Evolutionary conservation across 176 grass and related monocot genomes (phyloP).

Genomic region (Tillandsia leiboldiana): DNA sequence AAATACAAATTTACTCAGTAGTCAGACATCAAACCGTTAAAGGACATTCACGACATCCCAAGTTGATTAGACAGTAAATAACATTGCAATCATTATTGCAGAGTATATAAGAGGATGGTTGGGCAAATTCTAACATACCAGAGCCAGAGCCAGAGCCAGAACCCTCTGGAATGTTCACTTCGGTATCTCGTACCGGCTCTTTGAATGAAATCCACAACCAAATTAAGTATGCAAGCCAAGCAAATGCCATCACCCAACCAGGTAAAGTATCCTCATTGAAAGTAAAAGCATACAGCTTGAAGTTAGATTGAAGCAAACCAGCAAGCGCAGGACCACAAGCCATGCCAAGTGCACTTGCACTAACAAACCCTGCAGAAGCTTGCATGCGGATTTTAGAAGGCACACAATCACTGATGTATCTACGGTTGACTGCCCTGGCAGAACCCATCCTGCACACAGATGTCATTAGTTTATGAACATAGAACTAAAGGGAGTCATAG

Average conservation of each 20-base stretch:
- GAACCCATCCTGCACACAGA: constrained; percentile 63
- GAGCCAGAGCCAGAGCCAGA: constrained; percentile 49
- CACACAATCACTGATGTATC: constrained; percentile 98
- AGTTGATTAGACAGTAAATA: too few relatives aligned
- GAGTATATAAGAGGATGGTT: background rate
- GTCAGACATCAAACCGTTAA: too few relatives aligned
- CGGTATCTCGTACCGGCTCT: constrained; percentile 55
- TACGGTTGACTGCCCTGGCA: constrained; percentile 86
- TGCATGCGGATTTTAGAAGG: constrained; percentile 87
- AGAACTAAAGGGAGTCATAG: background rate
- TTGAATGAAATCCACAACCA: constrained; percentile 81
- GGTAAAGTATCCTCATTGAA: constrained; percentile 84
- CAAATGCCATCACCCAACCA: constrained; percentile 96
- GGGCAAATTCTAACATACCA: constrained; percentile 30
- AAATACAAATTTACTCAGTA: too few relatives aligned
- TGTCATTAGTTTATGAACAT: background rate
- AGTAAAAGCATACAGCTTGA: constrained; percentile 74
- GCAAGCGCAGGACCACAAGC: constrained; percentile 92
- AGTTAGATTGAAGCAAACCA: constrained; percentile 87
- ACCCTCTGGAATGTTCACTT: constrained; percentile 32
- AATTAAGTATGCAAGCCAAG: constrained; percentile 78
- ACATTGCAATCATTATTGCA: background rate
- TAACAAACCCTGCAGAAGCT: constrained; percentile 93
- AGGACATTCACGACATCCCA: too few relatives aligned
- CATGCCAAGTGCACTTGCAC: constrained; percentile 95